phyloP scores from a whole-genome alignment of 176 grass and related monocot genomes.

The Triticum turgidum region DNA sequence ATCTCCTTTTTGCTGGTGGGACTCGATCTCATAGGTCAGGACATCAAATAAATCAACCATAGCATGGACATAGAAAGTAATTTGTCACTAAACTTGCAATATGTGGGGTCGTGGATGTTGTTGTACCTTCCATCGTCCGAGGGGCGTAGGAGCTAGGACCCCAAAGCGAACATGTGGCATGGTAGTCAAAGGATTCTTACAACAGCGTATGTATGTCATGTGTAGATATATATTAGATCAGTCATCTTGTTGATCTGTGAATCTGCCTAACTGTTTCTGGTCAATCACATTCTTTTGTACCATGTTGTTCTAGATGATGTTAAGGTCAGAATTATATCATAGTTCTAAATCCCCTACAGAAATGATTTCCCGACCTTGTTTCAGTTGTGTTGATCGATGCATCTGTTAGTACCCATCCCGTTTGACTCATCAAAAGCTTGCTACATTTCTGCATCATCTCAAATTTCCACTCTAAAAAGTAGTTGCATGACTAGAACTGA shows the following conservation, averaged over 20 bases:
- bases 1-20: conserved; percentile 83
- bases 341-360: not conserved
- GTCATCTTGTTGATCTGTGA: not conserved
- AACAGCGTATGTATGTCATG: not conserved
- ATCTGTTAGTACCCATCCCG: not conserved
- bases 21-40: conserved; percentile 80
- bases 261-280: not conserved
- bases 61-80: not conserved
- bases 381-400: not conserved
- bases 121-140: not conserved
- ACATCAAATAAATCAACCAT: conserved; percentile 57
- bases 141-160: conserved; percentile 18
- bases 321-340: conserved; percentile 5
- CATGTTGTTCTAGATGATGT: conserved; percentile 29
- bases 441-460: not conserved
- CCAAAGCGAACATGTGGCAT: not conserved
- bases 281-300: conserved; percentile 28
- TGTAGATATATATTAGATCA: conserved; percentile 39
- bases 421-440: not conserved
- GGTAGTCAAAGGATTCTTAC: not conserved
- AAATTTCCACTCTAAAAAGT: not conserved
- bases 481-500: too few species aligned
- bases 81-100: not conserved
- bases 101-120: not conserved
- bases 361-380: not conserved